Evolutionary conservation across 2,329 filamentous ascomycete genomes (phyloP), one percentile per base, ranked within the genome.

Genomic region (Passalora sequoiae): DNA sequence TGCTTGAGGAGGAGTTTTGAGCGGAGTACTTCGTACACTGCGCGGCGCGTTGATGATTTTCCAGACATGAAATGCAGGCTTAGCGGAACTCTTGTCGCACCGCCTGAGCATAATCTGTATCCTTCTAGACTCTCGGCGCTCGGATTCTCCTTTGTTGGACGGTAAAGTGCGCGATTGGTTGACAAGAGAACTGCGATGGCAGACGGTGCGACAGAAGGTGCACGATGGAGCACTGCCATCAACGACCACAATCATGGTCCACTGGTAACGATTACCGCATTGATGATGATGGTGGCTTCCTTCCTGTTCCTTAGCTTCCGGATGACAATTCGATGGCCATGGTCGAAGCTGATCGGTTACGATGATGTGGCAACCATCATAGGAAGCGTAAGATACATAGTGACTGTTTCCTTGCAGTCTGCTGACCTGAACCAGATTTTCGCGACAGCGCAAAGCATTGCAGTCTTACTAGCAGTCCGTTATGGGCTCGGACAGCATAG

Each of bases 241-340:
- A 32, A 41, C 6, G 41, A 44, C 12, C 21, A 29, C 31, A 29
- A 47, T 16, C 48, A 40, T 29, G 44, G 48, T 10, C 38, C 39
- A 10, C n/a, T 47, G n/a, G 35, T 50, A 16, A 45, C 38, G 2
- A 47, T 50, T 19, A 43, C 44, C 10, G 38, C 38, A 7, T 30
- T 38, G 12, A 27, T 50, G 38, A 50, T 47, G 44, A 38, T 50
- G 38, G 48, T 47, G 19, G 44, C 38, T 3, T 44, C 40, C 31
- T 45, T 44, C 28, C 29, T 50, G 22, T 50, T 50, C 20, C 16
- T 50, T 16, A 41, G 38, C 7, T 38, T 44, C 15, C 22, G 48
- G 31, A 10, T 50, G 8, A 38, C 35, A 15, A 45, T 50, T 9
- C 41, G 48, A 40, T 50, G 48, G 48, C 48, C 48, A 6, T 50